These are phyloP conservation scores for Polysphondylium violaceum DNA, from an alignment of 78 protist genomes.

Conservation along the genomic window DNA sequence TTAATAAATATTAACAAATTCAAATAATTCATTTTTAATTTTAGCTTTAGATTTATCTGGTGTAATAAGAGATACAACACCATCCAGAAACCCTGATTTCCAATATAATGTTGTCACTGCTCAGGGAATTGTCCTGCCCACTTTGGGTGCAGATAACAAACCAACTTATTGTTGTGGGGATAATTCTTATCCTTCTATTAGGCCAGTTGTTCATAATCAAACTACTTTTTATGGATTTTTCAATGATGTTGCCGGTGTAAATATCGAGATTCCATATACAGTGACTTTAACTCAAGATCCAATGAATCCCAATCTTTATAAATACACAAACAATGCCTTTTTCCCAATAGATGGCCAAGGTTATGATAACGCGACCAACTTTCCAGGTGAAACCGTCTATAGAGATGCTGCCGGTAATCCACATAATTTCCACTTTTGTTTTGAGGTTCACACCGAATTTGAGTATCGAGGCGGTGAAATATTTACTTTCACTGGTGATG, in stretches of 20 bases:
- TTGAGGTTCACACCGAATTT: not conserved
- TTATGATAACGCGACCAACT: too few relatives aligned
- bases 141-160: not conserved
- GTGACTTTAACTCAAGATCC: not conserved
- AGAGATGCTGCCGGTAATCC: not conserved
- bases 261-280: not conserved
- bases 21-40: too few relatives aligned
- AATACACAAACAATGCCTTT: not conserved
- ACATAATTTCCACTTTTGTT: constrained; percentile 20
- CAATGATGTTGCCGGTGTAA: not conserved
- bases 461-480: constrained; percentile 18
- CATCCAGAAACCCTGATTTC: too few relatives aligned
- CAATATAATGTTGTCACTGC: not conserved
- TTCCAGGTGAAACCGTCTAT: too few relatives aligned
- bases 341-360: not conserved
- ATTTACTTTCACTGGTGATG: constrained; percentile 61
- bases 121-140: not conserved
- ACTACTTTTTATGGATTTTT: not conserved
- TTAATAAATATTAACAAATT: too few relatives aligned
- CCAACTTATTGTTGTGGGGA: not conserved
- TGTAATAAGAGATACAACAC: too few relatives aligned
- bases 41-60: too few relatives aligned
- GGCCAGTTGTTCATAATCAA: not conserved
- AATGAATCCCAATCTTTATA: not conserved
- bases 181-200: too few relatives aligned